Percentiles rank a stretch among this genome's conserved stretches.
Conservation (phyloP, 2,329 filamentous ascomycete species). For the Fusarium sp. region DNA sequence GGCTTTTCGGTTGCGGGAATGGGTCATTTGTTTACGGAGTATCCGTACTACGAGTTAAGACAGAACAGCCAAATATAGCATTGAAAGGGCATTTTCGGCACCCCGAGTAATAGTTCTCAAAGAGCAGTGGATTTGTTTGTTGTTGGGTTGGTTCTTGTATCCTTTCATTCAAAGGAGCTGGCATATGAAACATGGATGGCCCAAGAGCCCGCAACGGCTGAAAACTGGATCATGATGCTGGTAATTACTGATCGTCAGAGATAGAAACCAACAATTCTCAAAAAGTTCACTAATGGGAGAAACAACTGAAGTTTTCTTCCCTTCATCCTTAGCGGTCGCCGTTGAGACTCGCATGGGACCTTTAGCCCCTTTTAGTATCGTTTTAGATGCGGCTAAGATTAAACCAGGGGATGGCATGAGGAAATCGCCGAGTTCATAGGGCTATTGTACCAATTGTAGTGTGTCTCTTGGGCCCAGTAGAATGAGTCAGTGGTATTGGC, state of each 20-base stretch:
- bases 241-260: background rate
- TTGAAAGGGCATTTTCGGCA: background rate
- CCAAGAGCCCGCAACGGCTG: background rate
- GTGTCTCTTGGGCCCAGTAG: background rate
- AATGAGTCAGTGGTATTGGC: background rate
- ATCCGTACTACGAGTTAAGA: background rate
- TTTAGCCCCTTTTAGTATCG: slow-evolving; percentile 24
- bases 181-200: slow-evolving; percentile 16
- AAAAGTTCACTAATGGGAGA: background rate
- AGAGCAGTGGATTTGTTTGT: too few species aligned
- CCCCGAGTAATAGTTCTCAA: too few species aligned
- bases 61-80: background rate
- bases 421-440: slow-evolving; percentile 33
- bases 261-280: slow-evolving; percentile 12
- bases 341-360: background rate
- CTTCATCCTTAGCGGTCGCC: slow-evolving; percentile 6
- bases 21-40: slow-evolving; percentile 5
- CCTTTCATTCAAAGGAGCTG: background rate
- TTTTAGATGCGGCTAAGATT: slow-evolving; percentile 22
- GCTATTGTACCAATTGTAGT: slow-evolving; percentile 24
- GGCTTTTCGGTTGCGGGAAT: slow-evolving; percentile 22
- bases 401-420: slow-evolving; percentile 22
- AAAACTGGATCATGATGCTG: background rate
- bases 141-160: background rate
- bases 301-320: slow-evolving; percentile 5